Base-by-base conservation (phyloP, 331 rosid species). In the Pyrus hybrid region DNA sequence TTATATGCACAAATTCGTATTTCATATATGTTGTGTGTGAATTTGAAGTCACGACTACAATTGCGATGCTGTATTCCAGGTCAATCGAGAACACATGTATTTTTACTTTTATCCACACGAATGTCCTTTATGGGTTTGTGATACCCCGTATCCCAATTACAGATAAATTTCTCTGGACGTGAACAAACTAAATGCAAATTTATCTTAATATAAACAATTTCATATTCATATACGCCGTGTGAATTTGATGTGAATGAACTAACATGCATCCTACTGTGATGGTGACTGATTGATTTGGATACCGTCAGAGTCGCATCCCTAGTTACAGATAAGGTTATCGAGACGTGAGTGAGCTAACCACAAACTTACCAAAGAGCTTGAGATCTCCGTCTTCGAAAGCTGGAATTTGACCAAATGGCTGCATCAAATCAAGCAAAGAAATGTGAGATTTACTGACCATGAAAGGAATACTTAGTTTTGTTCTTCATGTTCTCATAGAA, bases 341-440 rank as follows among this genome's bases (percentile, higher is more conserved):
- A 2, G 13, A 9, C 13, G 3, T 37, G 32, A 25, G 26, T 5
- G 22, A 65, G 57, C 23, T 64, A 49, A 67, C 7, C 7, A 11
- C 18, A 54, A 21, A 54, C 60, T 64, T 82, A 92, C 94, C 96
- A 70, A 88, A 88, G 66, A 90, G 90, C 62, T 82, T 60, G 57
- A 90, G 67, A 67, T 86, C 93, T 82, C 90, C 96, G 65, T 88
- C 88, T 77, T 90, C 90, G 29, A 87, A 81, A 0, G 79, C 96
- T 16, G 97, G 96, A 77, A 92, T 76, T 80, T 82, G 94, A 71
- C 97, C 94, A 74, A 90, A 90, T 43, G 97, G 96, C 93, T 92
- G 83, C 81, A 72, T 35, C 10, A 60, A 53, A 25, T 14, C 14
- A 17, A 35, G 17, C 65, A 20, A 25, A 64, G 32, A 49, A 41